Evolutionary conservation across 2,329 filamentous ascomycete genomes (phyloP), one percentile per base, ranked within the genome.

Genomic region (Plenodomus tracheiphilus): DNA sequence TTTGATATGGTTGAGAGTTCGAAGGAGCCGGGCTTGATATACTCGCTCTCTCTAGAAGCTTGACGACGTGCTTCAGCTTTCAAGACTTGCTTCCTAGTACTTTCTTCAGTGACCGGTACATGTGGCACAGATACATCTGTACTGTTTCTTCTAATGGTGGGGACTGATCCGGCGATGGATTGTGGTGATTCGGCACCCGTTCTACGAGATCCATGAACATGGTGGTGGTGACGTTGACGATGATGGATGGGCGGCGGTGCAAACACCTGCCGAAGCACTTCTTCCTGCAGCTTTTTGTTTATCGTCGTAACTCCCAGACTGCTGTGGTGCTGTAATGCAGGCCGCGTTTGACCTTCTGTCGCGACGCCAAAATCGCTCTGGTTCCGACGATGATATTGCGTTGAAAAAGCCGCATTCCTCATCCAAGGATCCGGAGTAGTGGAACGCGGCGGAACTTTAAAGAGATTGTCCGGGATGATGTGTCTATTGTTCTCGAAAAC

Each of bases 401-500:
- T 60, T 4, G 66, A 61, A 11, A 66, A 54, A 0, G 59, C 66
- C 22, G 67, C 62, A 25, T 51, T 61, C 11, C 58, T 53, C 39
- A 53, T 64, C 68, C 68, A 72, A 2, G 66, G 62, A 50, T 74
- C 69, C 4, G 71, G 71, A 17, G 70, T 72, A 46, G 59, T 69
- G 60, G 61, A 68, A 41, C 72, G 73, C 28, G 69, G 79, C 25
- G 85, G 79, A 16, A 86, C 79, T 45, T 85, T 84, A 41, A 97
- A 87, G 21, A 97, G 80, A 62, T 89, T 89, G 39, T 90, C 85
- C 1, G 93, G 93, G 36, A 97, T 85, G 49, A 97, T 96, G 67
- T 97, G 93, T 56, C 88, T 85, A 68, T 97, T 97, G 69, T 97
- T 92, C 65, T 93, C 89, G 53, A 97, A 91, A 0, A 94, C 91